These are phyloP conservation scores for Eucalyptus tenuipes DNA, from an alignment of 345 rosid species.

Conservation along the genomic window DNA sequence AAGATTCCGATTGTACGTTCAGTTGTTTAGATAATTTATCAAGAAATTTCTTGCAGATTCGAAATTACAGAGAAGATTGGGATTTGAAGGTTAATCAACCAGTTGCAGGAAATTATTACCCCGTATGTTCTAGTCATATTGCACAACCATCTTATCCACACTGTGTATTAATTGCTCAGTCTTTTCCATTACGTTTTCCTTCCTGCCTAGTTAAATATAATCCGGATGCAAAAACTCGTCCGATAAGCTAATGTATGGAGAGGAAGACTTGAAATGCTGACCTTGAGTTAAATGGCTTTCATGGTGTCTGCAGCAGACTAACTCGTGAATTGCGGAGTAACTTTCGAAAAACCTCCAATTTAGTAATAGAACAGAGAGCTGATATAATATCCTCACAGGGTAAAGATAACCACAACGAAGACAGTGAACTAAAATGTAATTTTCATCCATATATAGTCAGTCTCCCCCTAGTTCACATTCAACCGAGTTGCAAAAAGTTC, in stretches of 20 bases:
- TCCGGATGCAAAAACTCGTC: background rate
- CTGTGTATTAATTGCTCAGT: background rate
- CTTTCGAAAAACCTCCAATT: background rate
- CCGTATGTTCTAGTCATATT: constrained; percentile 29
- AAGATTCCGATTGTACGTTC: background rate
- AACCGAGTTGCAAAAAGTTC: background rate
- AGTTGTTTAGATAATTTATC: background rate
- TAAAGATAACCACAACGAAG: background rate
- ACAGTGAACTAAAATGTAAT: background rate
- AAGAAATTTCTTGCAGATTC: constrained; percentile 38
- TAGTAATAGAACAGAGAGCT: background rate
- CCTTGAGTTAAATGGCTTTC: background rate
- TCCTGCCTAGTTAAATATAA: background rate
- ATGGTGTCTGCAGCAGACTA: background rate
- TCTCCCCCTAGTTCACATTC: background rate
- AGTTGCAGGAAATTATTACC: constrained; percentile 91
- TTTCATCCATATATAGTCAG: background rate
- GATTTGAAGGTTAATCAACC: constrained; percentile 80
- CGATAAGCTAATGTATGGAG: background rate
- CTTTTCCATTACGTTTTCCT: background rate
- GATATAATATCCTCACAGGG: background rate
- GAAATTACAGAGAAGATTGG: constrained; percentile 88
- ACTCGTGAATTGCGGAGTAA: background rate
- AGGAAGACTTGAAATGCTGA: background rate
- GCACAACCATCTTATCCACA: background rate